Conservation (phyloP, 352 stramenopile genomes). For the Stephanocyclus meneghinianus region DNA sequence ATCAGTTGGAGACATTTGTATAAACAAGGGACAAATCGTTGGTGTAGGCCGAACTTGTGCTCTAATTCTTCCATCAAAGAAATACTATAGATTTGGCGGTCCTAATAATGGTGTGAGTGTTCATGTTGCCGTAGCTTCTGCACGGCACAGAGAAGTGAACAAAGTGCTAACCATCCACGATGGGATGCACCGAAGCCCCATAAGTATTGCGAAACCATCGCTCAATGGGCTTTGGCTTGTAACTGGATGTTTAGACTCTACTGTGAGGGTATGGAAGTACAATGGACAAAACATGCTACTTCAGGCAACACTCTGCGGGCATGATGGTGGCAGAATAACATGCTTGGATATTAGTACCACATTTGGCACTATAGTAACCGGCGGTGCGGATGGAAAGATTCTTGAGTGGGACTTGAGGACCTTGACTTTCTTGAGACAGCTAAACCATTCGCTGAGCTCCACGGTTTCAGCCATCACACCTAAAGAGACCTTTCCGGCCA, state of each 20-base stretch:
- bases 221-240: slow-evolving; percentile 81
- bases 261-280: slow-evolving; percentile 82
- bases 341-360: slow-evolving; percentile 79
- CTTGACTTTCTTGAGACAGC: slow-evolving; percentile 78
- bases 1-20: slow-evolving; percentile 80
- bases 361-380: slow-evolving; percentile 82
- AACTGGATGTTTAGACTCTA: slow-evolving; percentile 82
- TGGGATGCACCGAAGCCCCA: slow-evolving; percentile 76
- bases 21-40: slow-evolving; percentile 79
- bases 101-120: slow-evolving; percentile 82
- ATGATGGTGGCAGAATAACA: slow-evolving; percentile 80
- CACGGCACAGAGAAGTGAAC: slow-evolving; percentile 76
- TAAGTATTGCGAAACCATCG: slow-evolving; percentile 75
- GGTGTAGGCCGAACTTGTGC: slow-evolving; percentile 77
- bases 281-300: slow-evolving; percentile 75
- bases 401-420: slow-evolving; percentile 83
- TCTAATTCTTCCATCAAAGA: slow-evolving; percentile 76
- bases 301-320: slow-evolving; percentile 78
- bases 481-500: slow-evolving; percentile 48
- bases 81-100: slow-evolving; percentile 78
- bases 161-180: slow-evolving; percentile 82
- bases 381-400: slow-evolving; percentile 77
- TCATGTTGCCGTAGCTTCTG: slow-evolving; percentile 69
- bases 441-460: slow-evolving; percentile 54
- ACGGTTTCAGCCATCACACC: slow-evolving; percentile 27